A percentile compares a stretch with the other conserved stretches of the same genome.
Conservation (phyloP, 1,284 basidiomycete genomes). For the Lentinus polychrous region DNA sequence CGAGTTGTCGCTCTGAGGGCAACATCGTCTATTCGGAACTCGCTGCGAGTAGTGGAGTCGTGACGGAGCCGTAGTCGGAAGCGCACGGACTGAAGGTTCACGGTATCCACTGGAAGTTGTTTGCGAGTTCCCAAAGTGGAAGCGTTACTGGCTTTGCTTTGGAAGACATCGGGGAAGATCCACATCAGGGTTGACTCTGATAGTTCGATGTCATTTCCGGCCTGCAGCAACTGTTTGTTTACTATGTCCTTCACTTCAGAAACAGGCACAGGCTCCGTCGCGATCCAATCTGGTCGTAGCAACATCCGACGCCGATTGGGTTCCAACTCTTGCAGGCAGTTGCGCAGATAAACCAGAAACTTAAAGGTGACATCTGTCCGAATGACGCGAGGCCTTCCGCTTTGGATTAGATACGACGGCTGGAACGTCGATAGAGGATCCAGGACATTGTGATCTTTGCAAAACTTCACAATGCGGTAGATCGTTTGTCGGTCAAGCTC, state of each 20-base stretch:
- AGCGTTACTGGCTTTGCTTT: neutral
- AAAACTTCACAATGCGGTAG: conserved; percentile 40
- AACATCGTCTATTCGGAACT: conserved; percentile 2
- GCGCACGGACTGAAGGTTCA: neutral
- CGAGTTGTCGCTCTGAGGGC: neutral
- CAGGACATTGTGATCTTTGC: conserved; percentile 42
- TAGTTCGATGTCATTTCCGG: conserved; percentile 20
- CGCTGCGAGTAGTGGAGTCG: conserved; percentile 4
- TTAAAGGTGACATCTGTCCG: conserved; percentile 62
- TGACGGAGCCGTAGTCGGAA: neutral
- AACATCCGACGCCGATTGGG: conserved; percentile 20
- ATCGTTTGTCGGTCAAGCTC: conserved; percentile 27
- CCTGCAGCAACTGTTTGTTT: conserved; percentile 18
- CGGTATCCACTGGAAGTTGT: neutral
- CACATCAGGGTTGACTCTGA: conserved; percentile 5
- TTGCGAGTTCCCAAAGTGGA: neutral
- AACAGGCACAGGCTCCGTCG: conserved; percentile 12
- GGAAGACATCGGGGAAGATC: conserved; percentile 1
- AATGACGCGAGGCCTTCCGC: conserved; percentile 55
- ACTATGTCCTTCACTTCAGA: conserved; percentile 20
- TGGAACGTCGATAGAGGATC: conserved; percentile 76
- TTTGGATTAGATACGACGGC: conserved; percentile 73
- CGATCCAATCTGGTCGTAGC: conserved; percentile 6
- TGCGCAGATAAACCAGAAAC: conserved; percentile 66
- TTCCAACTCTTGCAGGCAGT: conserved; percentile 35